Evolutionary conservation across 2,329 filamentous ascomycete species (phyloP).

Genomic region (Stagonosporopsis rhizophila): DNA sequence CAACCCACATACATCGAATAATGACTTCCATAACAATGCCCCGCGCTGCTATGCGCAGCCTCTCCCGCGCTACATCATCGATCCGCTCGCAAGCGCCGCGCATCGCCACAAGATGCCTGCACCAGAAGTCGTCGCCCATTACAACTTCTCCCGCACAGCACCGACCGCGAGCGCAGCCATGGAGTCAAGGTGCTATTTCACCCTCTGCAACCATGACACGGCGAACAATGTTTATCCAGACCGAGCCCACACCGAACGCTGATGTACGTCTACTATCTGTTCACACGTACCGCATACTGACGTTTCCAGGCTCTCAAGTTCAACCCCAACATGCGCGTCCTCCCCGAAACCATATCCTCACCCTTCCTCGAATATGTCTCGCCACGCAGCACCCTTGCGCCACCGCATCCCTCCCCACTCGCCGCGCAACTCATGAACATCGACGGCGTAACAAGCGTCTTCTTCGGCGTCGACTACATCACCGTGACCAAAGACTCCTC

Average conservation of each 20-base stretch:
- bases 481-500: conserved; percentile 91
- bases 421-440: conserved; percentile 90
- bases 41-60: conserved; percentile 38
- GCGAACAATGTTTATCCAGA: conserved; percentile 96
- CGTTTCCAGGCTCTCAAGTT: conserved; percentile 78
- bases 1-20: not conserved
- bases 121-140: conserved; percentile 44
- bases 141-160: conserved; percentile 41
- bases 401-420: conserved; percentile 88
- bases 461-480: conserved; percentile 95
- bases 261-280: conserved; percentile 63
- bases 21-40: conserved; percentile 42
- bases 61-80: conserved; percentile 35
- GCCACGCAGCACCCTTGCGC: conserved; percentile 84
- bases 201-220: conserved; percentile 28
- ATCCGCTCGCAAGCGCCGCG: conserved; percentile 32
- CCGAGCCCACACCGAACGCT: conserved; percentile 90
- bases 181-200: conserved; percentile 24
- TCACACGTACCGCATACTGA: conserved; percentile 12
- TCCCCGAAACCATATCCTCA: conserved; percentile 75
- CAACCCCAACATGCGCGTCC: conserved; percentile 84
- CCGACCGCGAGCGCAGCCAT: conserved; percentile 40
- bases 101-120: conserved; percentile 45
- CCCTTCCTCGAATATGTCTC: conserved; percentile 91
- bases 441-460: conserved; percentile 92